Base-by-base conservation (phyloP, 2,329 filamentous ascomycete genomes). In the Diaporthe helianthi region DNA sequence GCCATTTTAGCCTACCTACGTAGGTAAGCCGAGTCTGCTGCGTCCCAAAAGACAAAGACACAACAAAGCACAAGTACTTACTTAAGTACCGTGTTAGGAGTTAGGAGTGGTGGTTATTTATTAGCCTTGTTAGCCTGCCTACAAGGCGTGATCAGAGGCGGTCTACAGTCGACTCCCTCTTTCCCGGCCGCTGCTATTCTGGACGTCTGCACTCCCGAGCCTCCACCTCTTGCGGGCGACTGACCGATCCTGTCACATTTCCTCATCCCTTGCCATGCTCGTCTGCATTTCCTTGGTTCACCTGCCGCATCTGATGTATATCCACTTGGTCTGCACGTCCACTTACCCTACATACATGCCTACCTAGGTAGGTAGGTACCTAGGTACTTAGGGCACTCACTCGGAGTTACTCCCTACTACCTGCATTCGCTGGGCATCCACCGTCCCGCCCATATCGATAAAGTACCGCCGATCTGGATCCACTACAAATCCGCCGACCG, bases 61-160 rank as follows among this genome's bases (percentile, higher is more conserved):
- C 36, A 24, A 60, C 54, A 60, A 60, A 60, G 54, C 15, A 38
- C 12, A 29, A n/a, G 29, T 36, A 41, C 58, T n/a, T n/a, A n/a
- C n/a, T n/a, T n/a, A n/a, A n/a, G 58, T 63, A 36, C n/a, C n/a
- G n/a, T n/a, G n/a, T n/a, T n/a, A n/a, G n/a, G n/a, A n/a, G n/a
- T 49, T 24, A 1, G 58, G 44, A 10, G 26, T 22, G 58, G 58
- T 17, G 41, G 58, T 49, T 44, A 49, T n/a, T n/a, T n/a, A n/a
- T n/a, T n/a, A n/a, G n/a, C n/a, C n/a, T n/a, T n/a, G n/a, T n/a
- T n/a, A n/a, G n/a, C n/a, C n/a, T n/a, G 24, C 38, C 24, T 29
- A 38, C 41, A 61, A 61, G 55, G 41, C 38, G 55, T 61, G 41
- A 61, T 61, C 55, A 38, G 55, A 61, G 55, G 55, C 55, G 55